These are phyloP conservation scores for Poterioochromonas sp. DNA, from an alignment of 352 stramenopile species.

Conservation along the genomic window DNA sequence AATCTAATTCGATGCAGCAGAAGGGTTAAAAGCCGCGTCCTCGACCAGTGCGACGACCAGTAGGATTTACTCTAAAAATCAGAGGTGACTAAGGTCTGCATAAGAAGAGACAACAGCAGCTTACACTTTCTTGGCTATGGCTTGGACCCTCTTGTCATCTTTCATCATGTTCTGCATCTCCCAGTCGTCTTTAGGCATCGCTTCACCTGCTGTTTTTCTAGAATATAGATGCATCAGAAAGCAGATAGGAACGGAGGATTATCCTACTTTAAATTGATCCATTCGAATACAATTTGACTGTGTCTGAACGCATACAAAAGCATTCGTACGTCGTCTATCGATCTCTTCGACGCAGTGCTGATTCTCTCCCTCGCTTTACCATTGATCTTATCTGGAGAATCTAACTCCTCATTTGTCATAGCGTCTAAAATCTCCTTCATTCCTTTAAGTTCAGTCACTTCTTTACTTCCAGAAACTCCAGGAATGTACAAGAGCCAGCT, in stretches of 20 bases:
- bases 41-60: too few relatives aligned
- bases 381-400: not conserved
- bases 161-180: not conserved
- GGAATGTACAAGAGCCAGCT: slow-evolving; percentile 23
- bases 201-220: not conserved
- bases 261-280: not conserved
- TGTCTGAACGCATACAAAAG: not conserved
- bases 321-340: not conserved
- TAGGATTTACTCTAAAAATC: too few relatives aligned
- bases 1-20: too few relatives aligned
- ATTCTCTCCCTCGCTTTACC: not conserved
- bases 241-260: not conserved
- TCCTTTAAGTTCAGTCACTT: not conserved
- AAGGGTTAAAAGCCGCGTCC: too few relatives aligned
- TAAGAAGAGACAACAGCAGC: not conserved
- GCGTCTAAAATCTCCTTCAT: not conserved
- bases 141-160: not conserved
- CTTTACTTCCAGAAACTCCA: not conserved
- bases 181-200: not conserved
- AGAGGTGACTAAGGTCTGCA: too few relatives aligned
- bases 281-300: not conserved
- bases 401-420: slow-evolving; percentile 1
- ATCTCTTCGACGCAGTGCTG: not conserved
- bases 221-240: not conserved
- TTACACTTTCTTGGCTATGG: slow-evolving; percentile 3